A percentile compares a stretch with the other conserved stretches of the same genome.
phyloP scores from a whole-genome alignment of 2,329 filamentous ascomycete species.

The Orbilia javanica region DNA sequence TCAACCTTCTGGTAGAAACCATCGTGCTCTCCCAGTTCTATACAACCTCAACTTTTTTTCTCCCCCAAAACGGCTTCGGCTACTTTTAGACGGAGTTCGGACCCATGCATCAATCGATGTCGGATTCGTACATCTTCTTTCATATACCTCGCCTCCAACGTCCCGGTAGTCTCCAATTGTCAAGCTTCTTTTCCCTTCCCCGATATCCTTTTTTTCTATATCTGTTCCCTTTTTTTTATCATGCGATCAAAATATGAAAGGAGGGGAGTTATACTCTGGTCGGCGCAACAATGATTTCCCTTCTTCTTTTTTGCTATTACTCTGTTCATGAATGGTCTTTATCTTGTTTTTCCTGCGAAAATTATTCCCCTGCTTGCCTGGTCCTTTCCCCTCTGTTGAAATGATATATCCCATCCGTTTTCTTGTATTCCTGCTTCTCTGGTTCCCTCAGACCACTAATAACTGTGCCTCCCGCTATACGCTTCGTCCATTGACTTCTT shows the following conservation, averaged over 20 bases:
- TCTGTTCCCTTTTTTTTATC: conserved; percentile 4
- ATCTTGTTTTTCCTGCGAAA: conserved; percentile 52
- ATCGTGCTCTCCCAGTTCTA: neutral
- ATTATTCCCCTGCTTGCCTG: conserved; percentile 38
- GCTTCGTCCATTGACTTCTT: neutral
- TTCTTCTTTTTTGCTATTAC: conserved; percentile 23
- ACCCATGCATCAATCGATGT: neutral
- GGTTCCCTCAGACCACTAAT: conserved; percentile 3
- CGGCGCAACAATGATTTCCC: conserved; percentile 36
- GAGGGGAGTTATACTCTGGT: conserved; percentile 47
- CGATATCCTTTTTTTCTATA: neutral
- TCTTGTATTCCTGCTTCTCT: neutral
- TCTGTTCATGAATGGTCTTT: conserved; percentile 11
- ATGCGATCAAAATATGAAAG: conserved; percentile 51
- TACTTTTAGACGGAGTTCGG: neutral
- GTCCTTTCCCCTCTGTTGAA: neutral
- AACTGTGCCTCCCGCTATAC: conserved; percentile 6
- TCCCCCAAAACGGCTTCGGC: neutral
- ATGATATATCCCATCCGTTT: conserved; percentile 32
- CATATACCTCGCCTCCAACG: neutral
- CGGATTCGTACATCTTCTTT: neutral
- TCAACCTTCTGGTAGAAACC: neutral
- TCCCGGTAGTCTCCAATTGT: neutral
- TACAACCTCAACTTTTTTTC: neutral
- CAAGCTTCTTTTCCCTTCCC: neutral